A percentile compares a stretch with the other conserved stretches of the same genome.
Evolutionary conservation across 345 rosid genomes (phyloP).

Genomic region (Balakata baccata): DNA sequence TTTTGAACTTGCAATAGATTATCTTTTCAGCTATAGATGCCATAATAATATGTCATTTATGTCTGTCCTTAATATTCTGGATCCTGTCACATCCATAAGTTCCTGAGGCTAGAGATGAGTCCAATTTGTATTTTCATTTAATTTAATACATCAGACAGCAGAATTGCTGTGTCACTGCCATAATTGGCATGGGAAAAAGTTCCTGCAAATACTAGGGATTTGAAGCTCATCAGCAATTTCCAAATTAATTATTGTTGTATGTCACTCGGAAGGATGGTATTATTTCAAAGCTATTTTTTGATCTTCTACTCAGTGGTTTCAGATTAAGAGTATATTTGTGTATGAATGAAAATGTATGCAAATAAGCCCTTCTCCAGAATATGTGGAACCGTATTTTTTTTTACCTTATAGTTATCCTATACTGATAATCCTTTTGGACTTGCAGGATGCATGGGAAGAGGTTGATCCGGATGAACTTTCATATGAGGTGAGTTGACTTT

Average conservation of each 20-base stretch:
- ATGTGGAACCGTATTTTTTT: neutral
- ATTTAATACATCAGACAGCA: neutral
- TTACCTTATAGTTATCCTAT: neutral
- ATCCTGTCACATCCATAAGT: neutral
- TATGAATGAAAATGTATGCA: constrained; percentile 4
- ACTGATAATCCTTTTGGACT: constrained; percentile 12
- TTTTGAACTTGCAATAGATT: neutral
- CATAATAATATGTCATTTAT: neutral
- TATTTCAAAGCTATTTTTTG: neutral
- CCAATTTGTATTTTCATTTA: neutral
- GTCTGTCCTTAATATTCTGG: neutral
- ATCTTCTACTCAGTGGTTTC: neutral
- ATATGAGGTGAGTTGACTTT: constrained; percentile 58
- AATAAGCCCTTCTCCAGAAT: neutral
- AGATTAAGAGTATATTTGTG: neutral
- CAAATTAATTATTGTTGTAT: neutral
- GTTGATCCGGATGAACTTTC: constrained; percentile 93
- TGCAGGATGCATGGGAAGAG: constrained; percentile 87
- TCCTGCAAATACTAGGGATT: neutral
- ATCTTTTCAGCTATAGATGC: neutral
- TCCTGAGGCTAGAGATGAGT: neutral
- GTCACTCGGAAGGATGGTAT: neutral
- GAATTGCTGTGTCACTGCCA: neutral
- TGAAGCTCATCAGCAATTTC: neutral
- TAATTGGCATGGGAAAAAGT: neutral